Base-by-base conservation (phyloP, 441 rosid genomes). In the Gossypium davidsonii region DNA sequence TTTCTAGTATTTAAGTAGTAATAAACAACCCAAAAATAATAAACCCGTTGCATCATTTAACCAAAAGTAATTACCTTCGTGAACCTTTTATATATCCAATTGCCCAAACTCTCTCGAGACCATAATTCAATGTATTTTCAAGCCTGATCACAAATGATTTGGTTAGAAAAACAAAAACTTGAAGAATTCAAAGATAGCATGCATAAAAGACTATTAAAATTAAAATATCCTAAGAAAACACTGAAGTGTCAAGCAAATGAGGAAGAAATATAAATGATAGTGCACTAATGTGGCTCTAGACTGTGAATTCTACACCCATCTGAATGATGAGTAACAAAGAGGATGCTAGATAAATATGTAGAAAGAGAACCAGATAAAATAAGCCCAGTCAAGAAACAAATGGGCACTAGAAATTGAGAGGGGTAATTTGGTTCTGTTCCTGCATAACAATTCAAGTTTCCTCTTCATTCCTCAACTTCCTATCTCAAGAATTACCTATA, bases 51-150 rank as follows among this genome's bases (percentile, higher is more conserved):
- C 51, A 44, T 20, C 21, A 42, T 57, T 39, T 56, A 53, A 53
- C 52, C 14, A 51, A 53, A 52, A 18, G 51, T 53, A 34, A 18
- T 84, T 82, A 94, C 98, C 96, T 85, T 60, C 91, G 91, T 15
- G 97, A 94, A 70, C 96, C 74, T 80, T 84, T 94, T 79, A 88
- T 85, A 81, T 79, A 91, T 46, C 96, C 97, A 63, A 92, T 62
- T 48, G 95, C 94, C 98, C 97, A 90, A 66, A 90, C 97, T 83
- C 98, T 85, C 83, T 94, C 97, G 74, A 90, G 96, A 53, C 93
- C 95, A 78, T 92, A 94, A 83, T 94, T 92, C 82, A 94, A 81
- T 61, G 98, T 94, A 81, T 94, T 94, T 80, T 94, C 97, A 71
- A 94, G 97, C 92, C 98, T 94, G 91, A 25, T 68, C 68, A 28